Conservation (phyloP, 2,329 filamentous ascomycete species). For the Trichophyton simii region DNA sequence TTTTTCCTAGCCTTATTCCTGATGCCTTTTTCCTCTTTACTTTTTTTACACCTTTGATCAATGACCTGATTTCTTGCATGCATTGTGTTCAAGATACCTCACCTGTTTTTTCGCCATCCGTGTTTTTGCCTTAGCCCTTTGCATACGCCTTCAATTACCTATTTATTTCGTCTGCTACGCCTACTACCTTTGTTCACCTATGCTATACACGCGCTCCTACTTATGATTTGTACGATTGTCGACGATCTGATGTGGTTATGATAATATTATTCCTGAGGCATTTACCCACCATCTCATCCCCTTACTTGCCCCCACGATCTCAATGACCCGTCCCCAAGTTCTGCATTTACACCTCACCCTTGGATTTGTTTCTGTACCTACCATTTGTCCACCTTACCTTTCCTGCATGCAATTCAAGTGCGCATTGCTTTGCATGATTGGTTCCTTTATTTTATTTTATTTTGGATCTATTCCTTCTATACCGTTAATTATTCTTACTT, state of each 20-base stretch:
- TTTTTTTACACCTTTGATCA: not conserved
- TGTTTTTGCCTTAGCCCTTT: slow-evolving; percentile 6
- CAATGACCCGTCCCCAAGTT: not conserved
- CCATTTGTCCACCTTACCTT: not conserved
- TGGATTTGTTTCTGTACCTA: slow-evolving; percentile 1
- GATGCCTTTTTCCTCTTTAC: not conserved
- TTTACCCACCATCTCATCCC: not conserved
- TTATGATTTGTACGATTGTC: slow-evolving; percentile 15
- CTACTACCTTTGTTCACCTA: not conserved
- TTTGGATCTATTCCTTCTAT: slow-evolving; percentile 1
- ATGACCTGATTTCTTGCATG: slow-evolving; percentile 1
- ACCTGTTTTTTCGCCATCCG: slow-evolving; percentile 1
- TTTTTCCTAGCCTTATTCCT: not conserved
- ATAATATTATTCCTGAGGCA: not conserved
- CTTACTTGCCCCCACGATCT: not conserved
- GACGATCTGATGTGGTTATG: slow-evolving; percentile 12
- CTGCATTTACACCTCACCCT: not conserved
- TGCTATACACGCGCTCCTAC: not conserved
- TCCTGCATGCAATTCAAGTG: not conserved
- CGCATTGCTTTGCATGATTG: not conserved
- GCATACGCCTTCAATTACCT: slow-evolving; percentile 5
- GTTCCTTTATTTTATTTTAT: no score
- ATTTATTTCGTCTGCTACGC: not conserved
- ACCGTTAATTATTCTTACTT: not conserved
- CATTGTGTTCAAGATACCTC: slow-evolving; percentile 6